Conservation (phyloP, 2,329 filamentous ascomycete species). For the Nemania bipapillata region DNA sequence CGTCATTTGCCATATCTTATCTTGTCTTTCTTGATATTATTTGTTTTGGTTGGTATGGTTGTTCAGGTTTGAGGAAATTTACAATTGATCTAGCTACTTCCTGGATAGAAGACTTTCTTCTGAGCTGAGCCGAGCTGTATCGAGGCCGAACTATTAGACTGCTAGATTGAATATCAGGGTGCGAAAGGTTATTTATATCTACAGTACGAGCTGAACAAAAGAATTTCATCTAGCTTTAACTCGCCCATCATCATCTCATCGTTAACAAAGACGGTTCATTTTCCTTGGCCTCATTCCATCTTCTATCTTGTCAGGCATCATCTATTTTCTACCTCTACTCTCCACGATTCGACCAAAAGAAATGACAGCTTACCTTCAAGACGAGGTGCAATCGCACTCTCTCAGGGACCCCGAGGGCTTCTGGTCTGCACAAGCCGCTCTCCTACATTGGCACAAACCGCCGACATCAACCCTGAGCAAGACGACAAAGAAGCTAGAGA, state of each 20-base stretch:
- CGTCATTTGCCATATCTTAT: neutral
- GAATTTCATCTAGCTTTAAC: neutral
- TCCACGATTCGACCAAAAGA: neutral
- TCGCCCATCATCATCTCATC: neutral
- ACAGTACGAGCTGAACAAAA: neutral
- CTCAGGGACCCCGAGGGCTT: conserved; percentile 76
- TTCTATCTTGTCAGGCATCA: neutral
- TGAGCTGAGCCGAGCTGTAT: no score
- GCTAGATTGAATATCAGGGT: neutral
- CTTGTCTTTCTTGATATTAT: neutral
- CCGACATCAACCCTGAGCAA: conserved; percentile 71
- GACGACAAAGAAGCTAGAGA: conserved; percentile 71
- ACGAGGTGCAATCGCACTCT: conserved; percentile 66
- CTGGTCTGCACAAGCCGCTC: conserved; percentile 78
- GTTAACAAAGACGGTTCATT: neutral
- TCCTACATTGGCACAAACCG: conserved; percentile 82
- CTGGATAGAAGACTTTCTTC: neutral
- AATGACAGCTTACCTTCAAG: conserved; percentile 56
- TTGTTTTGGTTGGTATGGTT: neutral
- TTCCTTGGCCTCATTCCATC: neutral
- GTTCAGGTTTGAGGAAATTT: neutral
- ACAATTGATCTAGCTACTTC: neutral
- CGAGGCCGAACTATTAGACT: no score
- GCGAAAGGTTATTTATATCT: neutral
- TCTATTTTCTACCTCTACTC: neutral